Evolutionary conservation across 192 early-diverging fungal genomes (phyloP).

Genomic region (Rhizoclosmatium sp.): DNA sequence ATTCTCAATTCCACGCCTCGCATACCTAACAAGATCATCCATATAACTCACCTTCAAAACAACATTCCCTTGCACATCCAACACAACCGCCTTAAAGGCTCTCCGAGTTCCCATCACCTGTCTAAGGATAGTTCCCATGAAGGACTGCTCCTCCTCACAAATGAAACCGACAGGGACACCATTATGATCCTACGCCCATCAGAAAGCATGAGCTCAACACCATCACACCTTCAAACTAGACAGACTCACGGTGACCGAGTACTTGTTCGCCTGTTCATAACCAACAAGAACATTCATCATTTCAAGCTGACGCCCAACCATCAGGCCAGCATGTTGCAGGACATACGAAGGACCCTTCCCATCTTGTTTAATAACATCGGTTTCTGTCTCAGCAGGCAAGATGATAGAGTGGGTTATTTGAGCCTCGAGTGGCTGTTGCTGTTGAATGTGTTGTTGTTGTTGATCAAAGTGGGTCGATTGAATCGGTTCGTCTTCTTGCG

Average conservation of each 20-base stretch:
- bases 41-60: conserved; percentile 69
- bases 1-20: too few species aligned
- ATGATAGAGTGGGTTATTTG: neutral
- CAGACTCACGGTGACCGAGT: conserved; percentile 70
- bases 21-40: conserved; percentile 18
- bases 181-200: conserved; percentile 4
- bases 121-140: conserved; percentile 68
- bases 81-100: conserved; percentile 74
- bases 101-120: conserved; percentile 80
- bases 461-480: too few species aligned
- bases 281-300: conserved; percentile 81
- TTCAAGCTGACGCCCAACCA: conserved; percentile 80
- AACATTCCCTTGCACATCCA: conserved; percentile 75
- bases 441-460: too few species aligned
- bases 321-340: conserved; percentile 62
- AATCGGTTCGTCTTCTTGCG: too few species aligned
- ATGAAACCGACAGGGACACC: conserved; percentile 81
- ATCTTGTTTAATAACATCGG: conserved; percentile 65
- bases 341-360: conserved; percentile 36
- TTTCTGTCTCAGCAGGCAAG: neutral
- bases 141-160: conserved; percentile 74
- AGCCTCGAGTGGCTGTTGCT: too few species aligned
- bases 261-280: conserved; percentile 89
- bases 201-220: neutral
- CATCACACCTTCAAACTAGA: conserved; percentile 6